Conservation (phyloP, 2,329 filamentous ascomycete genomes). For the Rachicladosporium sp. region DNA sequence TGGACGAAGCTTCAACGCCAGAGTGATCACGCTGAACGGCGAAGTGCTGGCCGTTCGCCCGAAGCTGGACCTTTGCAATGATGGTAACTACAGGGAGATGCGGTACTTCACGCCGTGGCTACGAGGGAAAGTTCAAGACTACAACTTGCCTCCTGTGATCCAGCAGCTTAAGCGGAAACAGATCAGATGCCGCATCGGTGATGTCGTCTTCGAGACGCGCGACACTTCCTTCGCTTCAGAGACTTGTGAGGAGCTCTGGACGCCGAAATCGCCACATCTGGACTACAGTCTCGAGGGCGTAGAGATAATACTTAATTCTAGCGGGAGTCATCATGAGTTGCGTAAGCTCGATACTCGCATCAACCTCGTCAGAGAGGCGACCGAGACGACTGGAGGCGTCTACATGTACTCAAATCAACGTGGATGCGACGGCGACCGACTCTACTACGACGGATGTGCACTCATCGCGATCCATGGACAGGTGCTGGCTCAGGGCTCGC, state of each 20-base stretch:
- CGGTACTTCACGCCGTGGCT: slow-evolving; percentile 52
- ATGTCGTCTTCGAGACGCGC: slow-evolving; percentile 48
- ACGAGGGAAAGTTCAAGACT: slow-evolving; percentile 48
- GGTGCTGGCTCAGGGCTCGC: slow-evolving; percentile 52
- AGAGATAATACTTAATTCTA: slow-evolving; percentile 50
- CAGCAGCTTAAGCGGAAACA: slow-evolving; percentile 41
- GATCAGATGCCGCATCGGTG: slow-evolving; percentile 52
- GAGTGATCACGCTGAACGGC: slow-evolving; percentile 52
- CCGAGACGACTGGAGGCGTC: slow-evolving; percentile 47
- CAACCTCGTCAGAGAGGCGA: slow-evolving; percentile 54
- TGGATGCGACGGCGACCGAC: slow-evolving; percentile 45
- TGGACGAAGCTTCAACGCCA: slow-evolving; percentile 52
- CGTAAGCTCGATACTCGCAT: slow-evolving; percentile 52
- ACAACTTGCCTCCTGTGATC: slow-evolving; percentile 49
- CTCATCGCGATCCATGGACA: slow-evolving; percentile 53
- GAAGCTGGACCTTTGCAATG: slow-evolving; percentile 59
- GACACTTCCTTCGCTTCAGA: slow-evolving; percentile 54
- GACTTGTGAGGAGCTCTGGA: slow-evolving; percentile 59
- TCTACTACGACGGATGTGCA: slow-evolving; percentile 51
- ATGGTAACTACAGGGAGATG: slow-evolving; percentile 46
- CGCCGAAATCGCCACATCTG: slow-evolving; percentile 45
- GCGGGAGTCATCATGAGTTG: slow-evolving; percentile 55
- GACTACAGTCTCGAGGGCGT: slow-evolving; percentile 55
- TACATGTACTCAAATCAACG: slow-evolving; percentile 53
- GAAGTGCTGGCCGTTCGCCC: slow-evolving; percentile 61